Evolutionary conservation across 1,139 yeast genomes (phyloP), one percentile per base, ranked within the genome.

Genomic region (Maudiozyma humilis): DNA sequence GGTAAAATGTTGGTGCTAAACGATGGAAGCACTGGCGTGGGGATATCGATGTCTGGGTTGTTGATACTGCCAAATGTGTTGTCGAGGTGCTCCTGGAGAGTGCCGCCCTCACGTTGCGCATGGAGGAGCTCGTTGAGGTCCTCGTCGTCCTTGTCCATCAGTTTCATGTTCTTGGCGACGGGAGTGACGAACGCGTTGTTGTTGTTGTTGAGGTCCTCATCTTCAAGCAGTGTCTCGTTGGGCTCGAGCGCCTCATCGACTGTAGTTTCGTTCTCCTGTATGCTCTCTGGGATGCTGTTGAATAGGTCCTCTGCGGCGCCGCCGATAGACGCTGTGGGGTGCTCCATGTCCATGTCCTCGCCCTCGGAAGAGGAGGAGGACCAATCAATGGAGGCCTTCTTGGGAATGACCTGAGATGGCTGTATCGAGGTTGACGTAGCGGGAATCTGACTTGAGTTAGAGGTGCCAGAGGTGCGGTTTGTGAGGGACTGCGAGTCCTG

Each of bases 321-420:
- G 6, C 10, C 27, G 6, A 23, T 23, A 6, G 27, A 23, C 19
- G 33, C 13, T 38, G 27, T 44, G 14, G 41, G 38, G 15, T 35
- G 32, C 8, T 23, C 27, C 8, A 23, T 23, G 27, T 23, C 27
- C 8, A 23, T 23, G 10, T 55, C 61, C 3, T 62, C 70, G 0
- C 62, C 71, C 0, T 73, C 79, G 45, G 81, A 89, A 53, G 82
- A 93, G 49, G 82, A 91, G 47, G 86, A 80, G 5, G 89, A 80
- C 91, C 94, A 86, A 3, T 86, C 78, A 55, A 86, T 69, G 45
- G 81, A 78, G 2, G 94, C 85, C 59, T 81, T 82, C 32, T 82
- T 76, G 1, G 95, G 93, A 10, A 84, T 78, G 4, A 86, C 79
- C 27, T 35, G 27, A 2, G 55, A 46, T 3, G 49, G 34, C 41